phyloP scores from a whole-genome alignment of 805 yeast species.

The Myxozyma mucilagina region DNA sequence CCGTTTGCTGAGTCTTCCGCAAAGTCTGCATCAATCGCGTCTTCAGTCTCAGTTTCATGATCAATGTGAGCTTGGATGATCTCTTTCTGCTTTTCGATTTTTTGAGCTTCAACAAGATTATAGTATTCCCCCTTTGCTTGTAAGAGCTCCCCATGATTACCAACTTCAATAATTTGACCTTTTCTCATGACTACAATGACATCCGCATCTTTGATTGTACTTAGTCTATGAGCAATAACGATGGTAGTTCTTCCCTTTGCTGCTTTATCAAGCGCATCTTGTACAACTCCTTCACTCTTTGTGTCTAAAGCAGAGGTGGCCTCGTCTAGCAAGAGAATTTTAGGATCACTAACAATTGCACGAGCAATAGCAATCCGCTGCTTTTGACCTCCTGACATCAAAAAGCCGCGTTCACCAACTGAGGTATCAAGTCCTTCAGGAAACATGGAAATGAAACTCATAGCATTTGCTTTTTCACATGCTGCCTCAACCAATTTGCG shows the following conservation, averaged over 20 bases:
- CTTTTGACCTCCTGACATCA: conserved; percentile 67
- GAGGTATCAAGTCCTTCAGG: conserved; percentile 53
- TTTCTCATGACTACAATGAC: conserved; percentile 48
- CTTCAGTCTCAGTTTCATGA: neutral
- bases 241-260: conserved; percentile 46
- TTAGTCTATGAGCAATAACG: conserved; percentile 53
- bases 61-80: neutral
- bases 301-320: conserved; percentile 69
- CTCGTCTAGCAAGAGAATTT: conserved; percentile 60
- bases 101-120: conserved; percentile 37
- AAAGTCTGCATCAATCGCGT: neutral
- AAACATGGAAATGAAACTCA: conserved; percentile 50
- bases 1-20: neutral
- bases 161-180: conserved; percentile 49
- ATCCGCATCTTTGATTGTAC: conserved; percentile 53
- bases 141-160: conserved; percentile 39
- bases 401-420: conserved; percentile 59
- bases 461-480: conserved; percentile 54
- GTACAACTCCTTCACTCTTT: conserved; percentile 59
- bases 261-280: conserved; percentile 48
- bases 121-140: conserved; percentile 33
- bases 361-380: conserved; percentile 66
- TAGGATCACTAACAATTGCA: conserved; percentile 56
- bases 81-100: conserved; percentile 24
- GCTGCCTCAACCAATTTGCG: conserved; percentile 46